phyloP scores from a whole-genome alignment of 1,284 basidiomycete species.

The Cystobasidium pallidum region DNA sequence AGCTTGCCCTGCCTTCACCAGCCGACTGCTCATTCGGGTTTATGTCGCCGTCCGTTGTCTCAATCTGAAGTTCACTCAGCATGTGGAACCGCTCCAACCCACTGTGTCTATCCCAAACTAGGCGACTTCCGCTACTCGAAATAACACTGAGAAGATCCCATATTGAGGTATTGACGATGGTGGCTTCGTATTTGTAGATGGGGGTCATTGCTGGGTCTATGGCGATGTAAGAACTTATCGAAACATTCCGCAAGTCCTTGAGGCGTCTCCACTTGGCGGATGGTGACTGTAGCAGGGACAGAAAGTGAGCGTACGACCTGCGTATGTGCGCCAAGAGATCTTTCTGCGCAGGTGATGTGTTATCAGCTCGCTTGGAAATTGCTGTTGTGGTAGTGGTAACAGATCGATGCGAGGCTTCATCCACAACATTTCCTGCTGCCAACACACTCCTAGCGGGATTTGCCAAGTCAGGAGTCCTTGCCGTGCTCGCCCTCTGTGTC shows the following conservation, averaged over 20 bases:
- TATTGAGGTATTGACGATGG: constrained; percentile 91
- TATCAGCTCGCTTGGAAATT: neutral
- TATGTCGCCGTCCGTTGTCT: constrained; percentile 77
- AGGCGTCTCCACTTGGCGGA: constrained; percentile 94
- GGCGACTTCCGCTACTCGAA: constrained; percentile 75
- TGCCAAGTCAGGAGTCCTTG: constrained; percentile 25
- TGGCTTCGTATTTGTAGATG: constrained; percentile 94
- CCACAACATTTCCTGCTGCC: constrained; percentile 5
- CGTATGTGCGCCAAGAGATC: constrained; percentile 76
- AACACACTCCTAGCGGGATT: constrained; percentile 36
- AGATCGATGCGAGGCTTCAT: constrained; percentile 35
- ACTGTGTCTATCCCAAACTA: constrained; percentile 81
- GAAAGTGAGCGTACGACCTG: constrained; percentile 97
- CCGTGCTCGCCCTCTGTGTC: constrained; percentile 49
- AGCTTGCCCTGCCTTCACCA: constrained; percentile 85
- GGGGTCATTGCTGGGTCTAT: constrained; percentile 91
- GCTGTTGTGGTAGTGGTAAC: constrained; percentile 13
- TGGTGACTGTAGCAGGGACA: constrained; percentile 93
- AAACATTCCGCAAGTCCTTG: constrained; percentile 79
- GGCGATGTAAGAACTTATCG: constrained; percentile 89
- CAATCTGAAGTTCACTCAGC: constrained; percentile 57
- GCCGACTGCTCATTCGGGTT: constrained; percentile 65
- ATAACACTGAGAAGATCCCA: constrained; percentile 96
- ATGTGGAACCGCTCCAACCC: constrained; percentile 85
- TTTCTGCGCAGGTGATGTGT: constrained; percentile 23